Evolutionary conservation across 1,284 basidiomycete genomes (phyloP), one percentile per base, ranked within the genome.

Genomic region (Boletus calvinii): DNA sequence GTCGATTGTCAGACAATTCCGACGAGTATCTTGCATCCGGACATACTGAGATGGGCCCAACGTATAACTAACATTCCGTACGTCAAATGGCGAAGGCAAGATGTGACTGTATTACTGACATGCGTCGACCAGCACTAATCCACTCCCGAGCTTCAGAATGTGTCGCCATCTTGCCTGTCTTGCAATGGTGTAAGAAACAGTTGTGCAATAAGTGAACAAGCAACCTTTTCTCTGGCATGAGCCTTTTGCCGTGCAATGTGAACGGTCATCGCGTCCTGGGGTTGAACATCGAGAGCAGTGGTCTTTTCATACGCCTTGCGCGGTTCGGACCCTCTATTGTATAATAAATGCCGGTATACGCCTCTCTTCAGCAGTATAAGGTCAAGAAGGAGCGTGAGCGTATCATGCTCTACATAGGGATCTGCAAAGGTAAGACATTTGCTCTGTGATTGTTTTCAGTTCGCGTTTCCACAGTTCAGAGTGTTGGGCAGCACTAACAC

Each of bases 261-360:
- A 5, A 32, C 5, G 10, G 22, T 6, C n/a, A 42, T 42, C 26
- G 32, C 29, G 29, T 35, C 44, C 22, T 42, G 15, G 11, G 17
- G 8, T 32, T 32, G 36, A 30, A 36, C 4, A 24, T 44, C 17
- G 1, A 13, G 6, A 15, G 10, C 13, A 10, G 40, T 57, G 17
- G 35, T 41, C 50, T 56, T 62, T 22, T 62, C 61, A 12, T 52
- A 54, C 6, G 65, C 69, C 54, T 69, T 76, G 55, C 83, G 72
- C 1, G 89, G 87, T 39, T 79, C 77, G 1, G 84, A 73, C 5
- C 84, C 90, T 39, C 91, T 77, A 63, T 97, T 97, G 67, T 91
- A 96, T n/a, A 97, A 73, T 22, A 97, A 72, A 72, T 97, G 94
- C 12, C 91, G 77, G 66, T 90, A 96, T 1, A 95, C 93, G 20